Percentiles rank a stretch among this genome's conserved stretches.
These are phyloP conservation scores for Colletotrichum falcatum DNA, from an alignment of 2,329 filamentous ascomycete species.

Conservation along the genomic window DNA sequence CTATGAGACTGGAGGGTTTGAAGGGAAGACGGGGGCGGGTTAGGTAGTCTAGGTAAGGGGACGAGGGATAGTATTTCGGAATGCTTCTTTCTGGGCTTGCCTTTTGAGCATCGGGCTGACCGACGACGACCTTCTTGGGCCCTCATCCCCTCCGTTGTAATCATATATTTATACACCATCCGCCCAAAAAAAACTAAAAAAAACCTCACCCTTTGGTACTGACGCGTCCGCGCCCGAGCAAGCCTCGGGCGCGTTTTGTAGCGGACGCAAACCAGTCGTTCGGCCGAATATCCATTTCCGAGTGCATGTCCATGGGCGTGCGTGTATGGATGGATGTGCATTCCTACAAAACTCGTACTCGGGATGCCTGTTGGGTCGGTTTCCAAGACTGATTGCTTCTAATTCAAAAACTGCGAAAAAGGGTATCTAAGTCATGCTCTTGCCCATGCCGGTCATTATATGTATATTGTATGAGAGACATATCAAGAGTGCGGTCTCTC, in stretches of 20 bases:
- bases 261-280: not conserved
- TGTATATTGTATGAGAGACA: not conserved
- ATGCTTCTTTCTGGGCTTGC: not conserved
- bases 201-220: not conserved
- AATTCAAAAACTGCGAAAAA: not conserved
- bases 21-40: not conserved
- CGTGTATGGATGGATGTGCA: not conserved
- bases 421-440: constrained; percentile 21
- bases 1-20: constrained; percentile 1
- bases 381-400: not conserved
- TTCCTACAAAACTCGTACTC: not conserved
- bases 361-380: not conserved
- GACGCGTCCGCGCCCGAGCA: not conserved
- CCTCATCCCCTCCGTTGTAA: constrained; percentile 9
- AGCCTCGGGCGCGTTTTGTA: not conserved
- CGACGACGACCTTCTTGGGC: not conserved
- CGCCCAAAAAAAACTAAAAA: not conserved
- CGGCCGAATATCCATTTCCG: not conserved
- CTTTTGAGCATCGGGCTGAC: not conserved
- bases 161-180: constrained; percentile 24
- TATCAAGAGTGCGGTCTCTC: not conserved
- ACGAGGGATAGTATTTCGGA: not conserved
- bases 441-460: constrained; percentile 11
- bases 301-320: not conserved
- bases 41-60: not conserved